Evolutionary conservation across 2,329 filamentous ascomycete genomes (phyloP).

Genomic region (Colletotrichum lupini): DNA sequence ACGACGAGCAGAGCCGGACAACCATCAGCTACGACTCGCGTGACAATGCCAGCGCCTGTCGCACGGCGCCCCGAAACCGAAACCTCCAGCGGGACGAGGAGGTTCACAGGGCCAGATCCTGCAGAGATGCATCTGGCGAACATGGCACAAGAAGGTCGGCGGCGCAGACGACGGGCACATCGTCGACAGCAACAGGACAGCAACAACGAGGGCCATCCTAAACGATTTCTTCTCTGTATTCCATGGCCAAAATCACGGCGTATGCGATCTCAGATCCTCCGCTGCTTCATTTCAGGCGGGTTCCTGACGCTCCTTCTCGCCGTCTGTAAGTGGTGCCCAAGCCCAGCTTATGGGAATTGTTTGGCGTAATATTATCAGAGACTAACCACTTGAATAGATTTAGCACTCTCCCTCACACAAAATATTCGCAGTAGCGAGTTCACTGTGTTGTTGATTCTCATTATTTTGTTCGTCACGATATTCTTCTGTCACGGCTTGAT

Average conservation of each 20-base stretch:
- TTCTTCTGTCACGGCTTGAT: slow-evolving; percentile 86
- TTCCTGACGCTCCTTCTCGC: slow-evolving; percentile 69
- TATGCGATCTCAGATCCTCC: slow-evolving; percentile 66
- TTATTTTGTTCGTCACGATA: slow-evolving; percentile 78
- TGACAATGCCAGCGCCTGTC: slow-evolving; percentile 22
- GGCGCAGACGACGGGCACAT: slow-evolving; percentile 44
- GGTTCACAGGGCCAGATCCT: slow-evolving; percentile 56
- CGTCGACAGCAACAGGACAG: slow-evolving; percentile 34
- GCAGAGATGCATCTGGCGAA: slow-evolving; percentile 60
- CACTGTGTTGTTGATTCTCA: slow-evolving; percentile 82
- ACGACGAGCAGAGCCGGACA: slow-evolving; percentile 13
- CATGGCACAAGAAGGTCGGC: slow-evolving; percentile 53
- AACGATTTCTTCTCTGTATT: slow-evolving; percentile 64
- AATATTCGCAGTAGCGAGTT: slow-evolving; percentile 75
- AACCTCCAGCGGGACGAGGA: slow-evolving; percentile 13
- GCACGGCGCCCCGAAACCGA: slow-evolving; percentile 14
- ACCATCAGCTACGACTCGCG: background rate
- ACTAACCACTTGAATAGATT: slow-evolving; percentile 63
- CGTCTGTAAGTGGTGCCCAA: slow-evolving; percentile 68
- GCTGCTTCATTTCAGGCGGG: slow-evolving; percentile 73
- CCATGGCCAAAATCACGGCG: slow-evolving; percentile 65
- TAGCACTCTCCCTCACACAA: slow-evolving; percentile 76
- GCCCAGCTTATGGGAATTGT: background rate
- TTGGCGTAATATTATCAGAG: background rate
- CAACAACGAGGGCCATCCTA: slow-evolving; percentile 42